Base-by-base conservation (phyloP, 208 protist species). In the Leptomonas pyrrhocoris region DNA sequence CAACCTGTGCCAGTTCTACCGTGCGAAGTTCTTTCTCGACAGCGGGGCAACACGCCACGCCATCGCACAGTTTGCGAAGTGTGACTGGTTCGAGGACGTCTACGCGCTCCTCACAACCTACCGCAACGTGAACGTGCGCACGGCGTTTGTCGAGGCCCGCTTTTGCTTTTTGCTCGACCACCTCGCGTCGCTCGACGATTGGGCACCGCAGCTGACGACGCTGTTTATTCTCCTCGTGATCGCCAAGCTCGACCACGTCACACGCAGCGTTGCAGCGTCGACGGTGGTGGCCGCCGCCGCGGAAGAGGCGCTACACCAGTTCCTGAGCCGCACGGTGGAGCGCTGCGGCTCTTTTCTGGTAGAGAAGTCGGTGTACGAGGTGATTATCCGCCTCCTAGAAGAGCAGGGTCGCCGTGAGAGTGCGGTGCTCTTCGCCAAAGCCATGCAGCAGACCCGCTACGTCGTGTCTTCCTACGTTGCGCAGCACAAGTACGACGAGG, bases 361-460 rank as follows among this genome's bases (percentile, higher is more conserved):
- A 28, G 45, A 78, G 16, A 66, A 53, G 21, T 66, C 68, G 23
- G 87, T 90, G n/a, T 79, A 69, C 64, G 65, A 80, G 16, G 60
- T 88, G 38, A 34, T 92, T 19, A 81, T 87, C 18, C 72, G 84
- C 16, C 68, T 98, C 28, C 85, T 98, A 30, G 72, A 85, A 58
- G 86, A 79, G 68, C 95, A 98, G 73, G 96, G 94, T 6, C 83
- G 79, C 8, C 67, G 85, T 15, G 84, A 92, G 27, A 84, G 87
- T 34, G 63, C 95, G 53, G 74, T 98, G 13, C 73, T 77, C 23
- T 97, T 94, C 61, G 97, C 97, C 2, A 70, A 82, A 49, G 45
- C 83, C 12, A 84, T 92, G 16, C 80, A 85, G 21, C 90, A 97
- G 60, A 81, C 89, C 40, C 87, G 92, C 45, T 86, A 88, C 70